A percentile compares a stretch with the other conserved stretches of the same genome.
phyloP scores from a whole-genome alignment of 768 basidiomycete genomes.

The Tephrocybe rancida region DNA sequence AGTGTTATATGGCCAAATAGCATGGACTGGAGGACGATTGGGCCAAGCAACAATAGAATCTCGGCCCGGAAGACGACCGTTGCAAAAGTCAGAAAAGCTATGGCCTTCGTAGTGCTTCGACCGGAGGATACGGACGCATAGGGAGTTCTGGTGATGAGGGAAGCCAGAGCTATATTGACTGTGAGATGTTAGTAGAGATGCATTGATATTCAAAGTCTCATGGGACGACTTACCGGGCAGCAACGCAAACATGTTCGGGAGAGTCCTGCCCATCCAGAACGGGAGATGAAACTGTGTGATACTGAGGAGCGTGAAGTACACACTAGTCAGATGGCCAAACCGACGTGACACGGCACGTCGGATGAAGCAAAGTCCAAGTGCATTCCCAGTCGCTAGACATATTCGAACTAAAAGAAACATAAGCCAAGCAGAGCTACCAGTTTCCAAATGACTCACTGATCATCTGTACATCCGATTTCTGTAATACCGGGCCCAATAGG shows the following conservation, averaged over 20 bases:
- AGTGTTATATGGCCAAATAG: conserved; percentile 44
- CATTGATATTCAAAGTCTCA: neutral
- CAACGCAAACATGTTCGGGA: conserved; percentile 94
- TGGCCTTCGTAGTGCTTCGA: conserved; percentile 37
- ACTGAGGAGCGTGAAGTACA: conserved; percentile 69
- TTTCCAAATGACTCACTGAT: conserved; percentile 47
- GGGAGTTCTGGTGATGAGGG: conserved; percentile 47
- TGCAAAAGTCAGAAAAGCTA: conserved; percentile 66
- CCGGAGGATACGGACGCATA: conserved; percentile 39
- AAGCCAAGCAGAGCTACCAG: neutral
- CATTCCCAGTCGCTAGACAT: conserved; percentile 67
- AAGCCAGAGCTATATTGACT: conserved; percentile 63
- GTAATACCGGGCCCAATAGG: conserved; percentile 42
- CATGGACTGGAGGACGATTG: conserved; percentile 59
- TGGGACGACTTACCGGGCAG: conserved; percentile 63
- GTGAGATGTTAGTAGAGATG: neutral
- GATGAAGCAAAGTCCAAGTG: conserved; percentile 61
- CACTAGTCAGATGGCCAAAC: conserved; percentile 61
- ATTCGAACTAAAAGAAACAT: conserved; percentile 60
- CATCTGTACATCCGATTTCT: conserved; percentile 74
- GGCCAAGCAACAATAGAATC: conserved; percentile 64
- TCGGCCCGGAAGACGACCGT: conserved; percentile 82
- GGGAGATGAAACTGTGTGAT: conserved; percentile 88
- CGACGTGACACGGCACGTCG: conserved; percentile 61
- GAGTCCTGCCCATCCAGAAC: conserved; percentile 91